Percentiles rank a stretch among this genome's conserved stretches.
These are phyloP conservation scores for Stephania japonica DNA, from an alignment of 164 flowering plant species.

Conservation along the genomic window DNA sequence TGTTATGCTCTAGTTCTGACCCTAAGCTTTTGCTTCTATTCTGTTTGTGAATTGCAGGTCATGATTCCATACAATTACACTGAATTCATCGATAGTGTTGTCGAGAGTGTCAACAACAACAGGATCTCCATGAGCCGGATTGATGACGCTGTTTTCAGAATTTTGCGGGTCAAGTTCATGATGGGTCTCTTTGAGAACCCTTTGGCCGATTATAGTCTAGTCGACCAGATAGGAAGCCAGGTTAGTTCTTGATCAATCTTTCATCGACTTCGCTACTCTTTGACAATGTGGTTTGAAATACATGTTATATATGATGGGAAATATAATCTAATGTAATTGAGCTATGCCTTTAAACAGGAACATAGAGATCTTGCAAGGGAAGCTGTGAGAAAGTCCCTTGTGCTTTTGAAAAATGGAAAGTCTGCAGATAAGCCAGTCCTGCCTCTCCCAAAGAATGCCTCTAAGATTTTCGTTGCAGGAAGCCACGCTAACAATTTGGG, in stretches of 20 bases:
- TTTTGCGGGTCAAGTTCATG: conserved; percentile 7
- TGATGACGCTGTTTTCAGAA: conserved; percentile 10
- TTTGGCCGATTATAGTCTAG: conserved; percentile 4
- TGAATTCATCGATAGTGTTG: conserved; percentile 4
- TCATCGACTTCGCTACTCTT: too few relatives aligned
- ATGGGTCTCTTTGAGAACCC: conserved; percentile 12
- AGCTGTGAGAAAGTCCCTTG: conserved; percentile 8
- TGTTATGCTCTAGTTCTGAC: background rate
- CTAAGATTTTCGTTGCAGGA: conserved; percentile 10
- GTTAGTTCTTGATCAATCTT: background rate
- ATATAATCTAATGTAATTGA: too few relatives aligned
- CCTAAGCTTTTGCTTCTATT: background rate
- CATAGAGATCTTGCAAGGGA: conserved; percentile 13
- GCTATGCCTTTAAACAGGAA: background rate
- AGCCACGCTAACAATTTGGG: conserved; percentile 8
- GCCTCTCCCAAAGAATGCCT: conserved; percentile 3
- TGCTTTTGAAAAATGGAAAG: conserved; percentile 6
- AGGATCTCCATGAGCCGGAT: conserved; percentile 9
- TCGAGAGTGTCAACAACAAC: background rate
- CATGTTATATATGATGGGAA: too few relatives aligned
- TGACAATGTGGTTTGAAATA: too few relatives aligned
- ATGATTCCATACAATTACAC: conserved; percentile 9
- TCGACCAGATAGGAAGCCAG: conserved; percentile 6
- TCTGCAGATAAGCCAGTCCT: background rate
- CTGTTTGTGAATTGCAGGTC: conserved; percentile 4